phyloP scores from a whole-genome alignment of 345 rosid species.

The Salix dunnii region DNA sequence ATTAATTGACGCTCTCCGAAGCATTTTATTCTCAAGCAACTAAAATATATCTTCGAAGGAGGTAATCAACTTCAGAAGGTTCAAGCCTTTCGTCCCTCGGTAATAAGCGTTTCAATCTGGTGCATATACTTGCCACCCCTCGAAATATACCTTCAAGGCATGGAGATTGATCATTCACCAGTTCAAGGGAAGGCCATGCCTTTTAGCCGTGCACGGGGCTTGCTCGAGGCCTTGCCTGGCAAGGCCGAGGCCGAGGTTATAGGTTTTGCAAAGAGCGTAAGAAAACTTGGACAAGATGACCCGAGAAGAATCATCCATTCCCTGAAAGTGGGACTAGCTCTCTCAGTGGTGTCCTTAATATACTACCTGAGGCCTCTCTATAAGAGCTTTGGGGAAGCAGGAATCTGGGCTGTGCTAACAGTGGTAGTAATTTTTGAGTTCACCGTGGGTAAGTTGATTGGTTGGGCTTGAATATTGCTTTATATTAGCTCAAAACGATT shows the following conservation, averaged over 20 bases:
- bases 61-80: background rate
- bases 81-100: background rate
- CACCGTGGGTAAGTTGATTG: background rate
- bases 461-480: background rate
- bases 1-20: background rate
- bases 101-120: background rate
- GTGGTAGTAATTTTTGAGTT: background rate
- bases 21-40: background rate
- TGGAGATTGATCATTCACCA: background rate
- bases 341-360: background rate
- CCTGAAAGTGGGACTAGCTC: constrained; percentile 1
- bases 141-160: background rate
- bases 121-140: background rate
- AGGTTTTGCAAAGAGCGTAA: background rate
- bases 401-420: constrained; percentile 1
- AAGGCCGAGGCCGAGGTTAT: background rate
- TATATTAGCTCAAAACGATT: background rate
- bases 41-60: background rate
- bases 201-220: background rate
- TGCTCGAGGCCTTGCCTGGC: background rate
- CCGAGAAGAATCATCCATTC: constrained; percentile 1
- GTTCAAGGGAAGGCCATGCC: background rate
- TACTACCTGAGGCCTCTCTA: background rate
- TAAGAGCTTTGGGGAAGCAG: background rate
- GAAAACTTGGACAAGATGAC: background rate